Evolutionary conservation across 495 filamentous ascomycete genomes (phyloP).

Genomic region (Echria macrotheca): DNA sequence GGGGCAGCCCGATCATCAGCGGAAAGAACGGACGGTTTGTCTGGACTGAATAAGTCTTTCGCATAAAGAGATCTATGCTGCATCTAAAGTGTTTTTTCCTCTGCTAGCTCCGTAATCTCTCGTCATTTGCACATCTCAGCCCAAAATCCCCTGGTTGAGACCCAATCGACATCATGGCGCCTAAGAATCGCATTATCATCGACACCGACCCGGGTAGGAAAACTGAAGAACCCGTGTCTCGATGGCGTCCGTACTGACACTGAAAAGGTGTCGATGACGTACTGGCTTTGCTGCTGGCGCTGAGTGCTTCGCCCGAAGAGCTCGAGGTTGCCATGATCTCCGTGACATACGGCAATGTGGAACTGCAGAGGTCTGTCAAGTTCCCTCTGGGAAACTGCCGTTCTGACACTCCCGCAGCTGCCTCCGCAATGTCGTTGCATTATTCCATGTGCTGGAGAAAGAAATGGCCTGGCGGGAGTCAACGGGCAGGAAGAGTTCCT

Average conservation of each 20-base stretch:
- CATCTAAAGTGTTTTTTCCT: no score
- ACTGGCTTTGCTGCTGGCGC: conserved; percentile 74
- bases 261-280: conserved; percentile 81
- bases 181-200: conserved; percentile 75
- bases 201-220: conserved; percentile 76
- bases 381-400: background rate
- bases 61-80: no score
- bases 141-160: no score
- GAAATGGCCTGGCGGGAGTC: conserved; percentile 78
- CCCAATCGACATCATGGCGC: conserved; percentile 53
- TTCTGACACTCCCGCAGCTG: conserved; percentile 50
- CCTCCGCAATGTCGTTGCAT: conserved; percentile 79
- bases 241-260: no score
- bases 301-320: conserved; percentile 77
- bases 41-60: no score
- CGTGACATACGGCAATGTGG: conserved; percentile 87
- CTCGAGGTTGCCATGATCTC: conserved; percentile 86
- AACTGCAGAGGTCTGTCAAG: conserved; percentile 60
- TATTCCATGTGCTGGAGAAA: conserved; percentile 89
- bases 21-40: no score
- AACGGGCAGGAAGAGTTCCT: conserved; percentile 55
- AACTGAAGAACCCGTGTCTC: no score
- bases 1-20: no score
- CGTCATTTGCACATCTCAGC: no score
- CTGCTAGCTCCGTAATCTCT: no score